phyloP scores from a whole-genome alignment of 108 stramenopile species.

The Cylindrotheca fusiformis region DNA sequence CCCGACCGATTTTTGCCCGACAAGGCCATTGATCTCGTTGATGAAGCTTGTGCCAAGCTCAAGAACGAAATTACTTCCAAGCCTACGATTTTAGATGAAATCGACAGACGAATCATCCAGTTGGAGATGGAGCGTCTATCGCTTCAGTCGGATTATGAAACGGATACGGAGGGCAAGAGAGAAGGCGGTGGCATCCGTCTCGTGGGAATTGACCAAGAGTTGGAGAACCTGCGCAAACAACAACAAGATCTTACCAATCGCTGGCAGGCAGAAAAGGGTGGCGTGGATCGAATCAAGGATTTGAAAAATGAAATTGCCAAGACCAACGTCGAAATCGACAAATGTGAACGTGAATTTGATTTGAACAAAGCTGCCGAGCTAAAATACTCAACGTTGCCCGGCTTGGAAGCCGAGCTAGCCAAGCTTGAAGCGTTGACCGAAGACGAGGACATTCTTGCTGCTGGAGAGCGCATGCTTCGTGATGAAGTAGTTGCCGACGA shows the following conservation, averaged over 20 bases:
- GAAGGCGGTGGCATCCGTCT: slow-evolving; percentile 55
- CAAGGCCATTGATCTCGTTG: slow-evolving; percentile 97
- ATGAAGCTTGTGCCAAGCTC: slow-evolving; percentile 94
- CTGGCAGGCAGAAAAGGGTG: slow-evolving; percentile 89
- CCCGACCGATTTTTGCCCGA: slow-evolving; percentile 83
- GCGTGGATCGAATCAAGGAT: slow-evolving; percentile 63
- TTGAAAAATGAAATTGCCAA: slow-evolving; percentile 90
- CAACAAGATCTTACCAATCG: slow-evolving; percentile 69
- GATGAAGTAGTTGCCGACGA: slow-evolving; percentile 95
- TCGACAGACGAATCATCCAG: slow-evolving; percentile 93
- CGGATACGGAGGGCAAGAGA: slow-evolving; percentile 16
- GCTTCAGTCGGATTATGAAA: slow-evolving; percentile 76
- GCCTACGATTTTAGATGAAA: slow-evolving; percentile 83
- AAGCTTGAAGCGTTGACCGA: slow-evolving; percentile 42
- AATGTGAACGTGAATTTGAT: slow-evolving; percentile 93
- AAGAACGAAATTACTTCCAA: slow-evolving; percentile 88
- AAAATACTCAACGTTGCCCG: slow-evolving; percentile 87
- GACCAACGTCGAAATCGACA: slow-evolving; percentile 84
- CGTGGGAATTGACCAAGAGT: slow-evolving; percentile 60
- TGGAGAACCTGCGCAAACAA: slow-evolving; percentile 63
- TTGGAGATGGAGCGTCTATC: slow-evolving; percentile 94
- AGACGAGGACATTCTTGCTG: slow-evolving; percentile 13
- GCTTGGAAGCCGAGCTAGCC: slow-evolving; percentile 70
- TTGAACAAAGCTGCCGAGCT: slow-evolving; percentile 92
- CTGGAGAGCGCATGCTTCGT: slow-evolving; percentile 66